Percentiles rank a stretch among this genome's conserved stretches.
These are phyloP conservation scores for Pythium graminicola DNA, from an alignment of 352 stramenopile genomes.

Conservation along the genomic window DNA sequence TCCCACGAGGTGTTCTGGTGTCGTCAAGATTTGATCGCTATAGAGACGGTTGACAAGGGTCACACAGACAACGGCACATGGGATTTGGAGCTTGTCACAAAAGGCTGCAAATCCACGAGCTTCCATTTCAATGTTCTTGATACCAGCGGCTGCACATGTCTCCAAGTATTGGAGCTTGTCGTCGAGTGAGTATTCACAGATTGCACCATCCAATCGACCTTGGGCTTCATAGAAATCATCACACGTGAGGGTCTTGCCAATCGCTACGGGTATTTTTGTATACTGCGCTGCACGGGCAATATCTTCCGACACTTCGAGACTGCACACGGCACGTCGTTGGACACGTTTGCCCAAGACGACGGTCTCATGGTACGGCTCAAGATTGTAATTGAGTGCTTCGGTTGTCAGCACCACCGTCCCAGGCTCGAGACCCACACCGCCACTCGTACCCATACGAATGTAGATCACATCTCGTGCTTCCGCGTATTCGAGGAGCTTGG, in stretches of 20 bases:
- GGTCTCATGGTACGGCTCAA: conserved; percentile 62
- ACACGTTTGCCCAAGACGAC: conserved; percentile 50
- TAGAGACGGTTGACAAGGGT: conserved; percentile 71
- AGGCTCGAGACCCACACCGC: conserved; percentile 63
- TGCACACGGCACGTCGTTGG: conserved; percentile 48
- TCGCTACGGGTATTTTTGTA: conserved; percentile 42
- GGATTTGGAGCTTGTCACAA: conserved; percentile 72
- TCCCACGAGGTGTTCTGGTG: conserved; percentile 49
- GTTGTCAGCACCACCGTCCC: conserved; percentile 79
- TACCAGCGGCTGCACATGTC: conserved; percentile 38
- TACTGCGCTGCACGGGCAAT: conserved; percentile 44
- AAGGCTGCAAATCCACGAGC: conserved; percentile 62
- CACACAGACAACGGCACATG: conserved; percentile 65
- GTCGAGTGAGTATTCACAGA: conserved; percentile 72
- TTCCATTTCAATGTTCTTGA: conserved; percentile 87
- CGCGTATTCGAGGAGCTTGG: conserved; percentile 76
- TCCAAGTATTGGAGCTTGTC: conserved; percentile 75
- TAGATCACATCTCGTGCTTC: conserved; percentile 46
- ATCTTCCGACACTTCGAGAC: conserved; percentile 44
- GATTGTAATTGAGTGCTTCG: conserved; percentile 76
- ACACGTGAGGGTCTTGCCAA: conserved; percentile 79
- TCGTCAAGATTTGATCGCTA: conserved; percentile 65
- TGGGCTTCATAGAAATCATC: conserved; percentile 86
- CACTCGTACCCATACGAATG: conserved; percentile 79
- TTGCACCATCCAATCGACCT: conserved; percentile 71